Conservation (phyloP, 164 flowering plant species). For the Magnolia sinica region DNA sequence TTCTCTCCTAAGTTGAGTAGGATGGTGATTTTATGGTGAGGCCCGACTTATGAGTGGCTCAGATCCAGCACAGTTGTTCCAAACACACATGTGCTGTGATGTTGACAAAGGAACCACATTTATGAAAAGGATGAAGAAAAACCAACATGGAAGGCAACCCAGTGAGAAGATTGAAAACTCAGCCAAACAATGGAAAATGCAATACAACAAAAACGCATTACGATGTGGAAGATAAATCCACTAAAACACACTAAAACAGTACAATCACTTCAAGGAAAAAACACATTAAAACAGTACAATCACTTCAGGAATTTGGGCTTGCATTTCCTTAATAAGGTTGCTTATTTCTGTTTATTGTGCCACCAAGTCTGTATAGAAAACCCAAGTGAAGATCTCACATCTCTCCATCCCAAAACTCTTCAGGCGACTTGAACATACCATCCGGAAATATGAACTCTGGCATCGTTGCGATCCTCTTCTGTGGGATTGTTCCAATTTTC, state of each 20-base stretch:
- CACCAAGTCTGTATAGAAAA: not conserved
- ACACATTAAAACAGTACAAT: not conserved
- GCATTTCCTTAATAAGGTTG: not conserved
- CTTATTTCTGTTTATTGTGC: not conserved
- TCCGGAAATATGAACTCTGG: constrained; percentile 13
- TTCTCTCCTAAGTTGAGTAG: no score
- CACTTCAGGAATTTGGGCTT: not conserved
- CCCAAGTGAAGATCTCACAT: constrained; percentile 5
- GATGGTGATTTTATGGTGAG: no score
- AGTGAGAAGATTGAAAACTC: no score
- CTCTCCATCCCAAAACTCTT: constrained; percentile 41
- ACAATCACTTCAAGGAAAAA: not conserved
- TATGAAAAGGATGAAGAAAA: no score
- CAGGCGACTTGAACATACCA: constrained; percentile 27
- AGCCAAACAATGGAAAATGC: not conserved
- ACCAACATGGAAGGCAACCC: no score
- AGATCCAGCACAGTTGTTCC: no score
- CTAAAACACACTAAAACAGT: not conserved
- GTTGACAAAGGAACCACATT: no score
- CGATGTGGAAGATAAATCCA: not conserved
- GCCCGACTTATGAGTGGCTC: no score
- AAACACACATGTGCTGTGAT: no score
- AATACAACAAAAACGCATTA: not conserved
- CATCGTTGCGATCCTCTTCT: constrained; percentile 5
- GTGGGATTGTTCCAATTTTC: constrained; percentile 26